These are phyloP conservation scores for Trichosporon faecale DNA, from an alignment of 1,284 basidiomycete species.

Conservation along the genomic window DNA sequence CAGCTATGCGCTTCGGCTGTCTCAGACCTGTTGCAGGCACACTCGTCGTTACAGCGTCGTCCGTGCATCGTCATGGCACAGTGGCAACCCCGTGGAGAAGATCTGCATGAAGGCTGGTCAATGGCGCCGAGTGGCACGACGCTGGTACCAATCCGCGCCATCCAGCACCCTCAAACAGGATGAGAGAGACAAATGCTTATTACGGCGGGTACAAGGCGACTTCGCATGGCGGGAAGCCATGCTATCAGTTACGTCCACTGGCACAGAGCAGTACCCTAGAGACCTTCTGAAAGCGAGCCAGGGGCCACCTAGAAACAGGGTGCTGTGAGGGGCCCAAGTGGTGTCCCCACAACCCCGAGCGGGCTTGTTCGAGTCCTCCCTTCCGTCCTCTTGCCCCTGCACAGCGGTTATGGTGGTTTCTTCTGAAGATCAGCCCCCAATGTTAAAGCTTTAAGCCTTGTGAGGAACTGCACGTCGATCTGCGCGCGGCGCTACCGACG, in stretches of 20 bases:
- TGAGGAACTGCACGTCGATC: neutral
- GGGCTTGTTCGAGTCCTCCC: neutral
- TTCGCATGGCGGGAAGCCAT: neutral
- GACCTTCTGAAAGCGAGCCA: neutral
- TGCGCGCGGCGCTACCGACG: neutral
- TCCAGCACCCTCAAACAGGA: neutral
- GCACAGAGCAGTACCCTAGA: neutral
- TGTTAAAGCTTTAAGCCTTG: neutral
- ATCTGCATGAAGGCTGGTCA: neutral
- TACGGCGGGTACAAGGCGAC: neutral
- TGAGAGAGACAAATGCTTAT: neutral
- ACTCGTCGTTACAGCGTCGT: neutral
- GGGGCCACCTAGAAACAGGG: neutral
- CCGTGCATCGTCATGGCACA: neutral
- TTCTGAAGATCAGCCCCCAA: neutral
- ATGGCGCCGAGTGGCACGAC: neutral
- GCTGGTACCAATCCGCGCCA: neutral
- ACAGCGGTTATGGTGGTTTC: neutral
- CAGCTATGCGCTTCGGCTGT: neutral
- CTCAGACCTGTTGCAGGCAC: neutral
- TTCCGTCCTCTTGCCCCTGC: neutral
- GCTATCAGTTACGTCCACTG: neutral
- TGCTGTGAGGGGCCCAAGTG: slow-evolving; percentile 1
- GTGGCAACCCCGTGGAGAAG: neutral
- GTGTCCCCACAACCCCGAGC: slow-evolving; percentile 1